Evolutionary conservation across 164 flowering plant species (phyloP), one percentile per base, ranked within the genome.

Genomic region (Annona cherimola): DNA sequence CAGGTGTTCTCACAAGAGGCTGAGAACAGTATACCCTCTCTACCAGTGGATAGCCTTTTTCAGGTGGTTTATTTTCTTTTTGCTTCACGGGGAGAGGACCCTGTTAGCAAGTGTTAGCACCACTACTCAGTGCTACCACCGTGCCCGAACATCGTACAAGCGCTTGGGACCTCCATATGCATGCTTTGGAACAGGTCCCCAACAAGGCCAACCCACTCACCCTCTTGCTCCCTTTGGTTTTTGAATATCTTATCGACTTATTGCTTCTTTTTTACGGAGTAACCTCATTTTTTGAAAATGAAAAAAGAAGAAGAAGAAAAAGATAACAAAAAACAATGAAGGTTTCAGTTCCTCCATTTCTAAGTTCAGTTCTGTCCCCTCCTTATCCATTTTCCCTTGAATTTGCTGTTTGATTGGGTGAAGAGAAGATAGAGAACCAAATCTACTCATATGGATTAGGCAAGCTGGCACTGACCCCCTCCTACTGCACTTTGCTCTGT

Each of bases 401-500:
- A 94, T 76, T 71, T 86, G 86, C n/a, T 89, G 89, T 74, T 91
- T 91, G 98, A 91, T 95, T 41, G 99, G 91, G 35, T 55, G 97
- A 91, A 79, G 93, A 90, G 69, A 86, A 74, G 73, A 97, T 90
- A 26, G 14, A 94, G 92, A 97, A 76, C 93, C 92, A 98, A 95
- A 75, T 91, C 99, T 50, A 7, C 74, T 89, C 72, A 81, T 91
- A 90, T 95, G 98, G 68, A 90, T 95, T 42, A 79, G 91, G 45
- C 87, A 97, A 50, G 98, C 99, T 45, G 99, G 99, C 63, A 96
- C 99, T 7, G 96, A 91, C 71, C 83, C 91, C 74, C 93, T 95
- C 67, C 91, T 95, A 12, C 86, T 96, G 0, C 93, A 91, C 76
- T 95, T 93, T 78, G 96, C 98, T 66, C 71, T 88, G 42, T 97